phyloP scores from a whole-genome alignment of 2,329 filamentous ascomycete genomes.

The Celoporthe dispersa region DNA sequence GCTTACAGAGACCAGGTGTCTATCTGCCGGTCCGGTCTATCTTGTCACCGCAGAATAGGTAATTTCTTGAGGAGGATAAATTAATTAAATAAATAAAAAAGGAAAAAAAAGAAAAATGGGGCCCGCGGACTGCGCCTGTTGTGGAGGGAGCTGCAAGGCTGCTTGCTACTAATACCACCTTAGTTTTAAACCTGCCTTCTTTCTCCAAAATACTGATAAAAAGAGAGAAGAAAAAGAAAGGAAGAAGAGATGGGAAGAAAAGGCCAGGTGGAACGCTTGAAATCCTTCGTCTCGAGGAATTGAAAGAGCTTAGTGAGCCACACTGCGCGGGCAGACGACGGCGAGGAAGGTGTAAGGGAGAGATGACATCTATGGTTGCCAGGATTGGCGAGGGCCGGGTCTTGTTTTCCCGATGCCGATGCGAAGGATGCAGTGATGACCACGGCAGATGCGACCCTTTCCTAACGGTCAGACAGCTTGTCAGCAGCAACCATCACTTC shows the following conservation, averaged over 20 bases:
- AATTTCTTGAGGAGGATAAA: not conserved
- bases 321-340: not conserved
- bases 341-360: not conserved
- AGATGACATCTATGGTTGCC: not conserved
- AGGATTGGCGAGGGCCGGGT: not conserved
- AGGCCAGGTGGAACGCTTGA: not conserved
- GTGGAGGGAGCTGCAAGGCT: not conserved
- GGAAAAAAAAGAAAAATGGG: no score
- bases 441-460: not conserved
- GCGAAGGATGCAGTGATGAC: not conserved
- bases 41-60: not conserved
- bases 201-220: not conserved
- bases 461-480: not conserved
- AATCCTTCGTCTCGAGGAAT: not conserved
- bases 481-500: not conserved
- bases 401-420: constrained; percentile 1
- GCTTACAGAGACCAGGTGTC: not conserved
- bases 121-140: constrained; percentile 1
- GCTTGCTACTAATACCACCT: not conserved
- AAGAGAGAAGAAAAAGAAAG: not conserved
- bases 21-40: not conserved
- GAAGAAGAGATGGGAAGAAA: not conserved
- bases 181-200: not conserved
- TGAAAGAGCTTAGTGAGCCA: not conserved
- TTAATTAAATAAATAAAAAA: no score